phyloP scores from a whole-genome alignment of 73 alveolate genomes.

The Tetrahymena thermophila region DNA sequence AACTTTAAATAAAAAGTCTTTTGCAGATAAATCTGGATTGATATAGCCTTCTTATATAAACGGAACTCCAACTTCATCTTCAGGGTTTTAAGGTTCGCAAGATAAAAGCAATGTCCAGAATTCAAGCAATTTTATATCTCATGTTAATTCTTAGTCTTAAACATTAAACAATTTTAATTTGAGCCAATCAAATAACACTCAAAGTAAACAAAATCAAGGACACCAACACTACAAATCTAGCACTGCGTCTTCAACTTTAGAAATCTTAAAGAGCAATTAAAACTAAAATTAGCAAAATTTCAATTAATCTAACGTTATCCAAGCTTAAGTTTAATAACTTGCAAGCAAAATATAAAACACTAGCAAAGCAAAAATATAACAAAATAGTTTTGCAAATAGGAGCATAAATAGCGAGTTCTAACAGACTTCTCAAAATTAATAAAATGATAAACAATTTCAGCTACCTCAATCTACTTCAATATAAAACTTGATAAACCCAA shows the following conservation, averaged over 20 bases:
- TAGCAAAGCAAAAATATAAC: not conserved
- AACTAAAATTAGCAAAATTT: not conserved
- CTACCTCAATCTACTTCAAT: not conserved
- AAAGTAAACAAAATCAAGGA: not conserved
- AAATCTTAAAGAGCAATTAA: not conserved
- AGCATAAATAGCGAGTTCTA: not conserved
- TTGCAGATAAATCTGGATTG: not conserved
- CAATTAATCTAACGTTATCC: not conserved
- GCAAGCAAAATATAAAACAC: not conserved
- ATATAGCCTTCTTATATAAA: not conserved
- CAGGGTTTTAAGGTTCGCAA: not conserved
- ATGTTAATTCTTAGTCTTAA: not conserved
- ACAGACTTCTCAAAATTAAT: not conserved
- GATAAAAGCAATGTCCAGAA: not conserved
- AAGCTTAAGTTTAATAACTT: not conserved
- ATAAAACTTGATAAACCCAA: not conserved
- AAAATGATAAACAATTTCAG: not conserved
- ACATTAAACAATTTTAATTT: not conserved
- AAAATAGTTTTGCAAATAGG: not conserved
- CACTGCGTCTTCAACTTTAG: not conserved
- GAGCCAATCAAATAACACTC: not conserved
- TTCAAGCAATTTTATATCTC: not conserved
- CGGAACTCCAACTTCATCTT: not conserved
- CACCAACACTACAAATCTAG: not conserved
- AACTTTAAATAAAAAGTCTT: not conserved